These are phyloP conservation scores for Coniella vitis DNA, from an alignment of 2,329 filamentous ascomycete genomes.

Conservation along the genomic window DNA sequence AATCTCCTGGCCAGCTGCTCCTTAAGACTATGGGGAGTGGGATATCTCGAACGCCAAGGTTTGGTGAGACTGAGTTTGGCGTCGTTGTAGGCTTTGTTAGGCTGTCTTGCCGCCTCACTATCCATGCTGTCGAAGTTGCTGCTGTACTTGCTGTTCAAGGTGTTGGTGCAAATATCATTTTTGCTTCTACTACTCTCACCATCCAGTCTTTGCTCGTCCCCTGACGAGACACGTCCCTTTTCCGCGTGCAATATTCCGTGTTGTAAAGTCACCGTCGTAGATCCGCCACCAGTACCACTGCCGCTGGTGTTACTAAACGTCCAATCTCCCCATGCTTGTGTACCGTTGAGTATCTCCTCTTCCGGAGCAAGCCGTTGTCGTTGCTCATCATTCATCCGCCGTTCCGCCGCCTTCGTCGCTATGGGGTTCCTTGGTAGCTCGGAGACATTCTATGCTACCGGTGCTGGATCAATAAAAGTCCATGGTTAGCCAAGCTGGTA, in stretches of 20 bases:
- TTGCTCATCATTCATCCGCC: slow-evolving; percentile 1
- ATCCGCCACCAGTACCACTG: background rate
- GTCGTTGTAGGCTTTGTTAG: slow-evolving; percentile 7
- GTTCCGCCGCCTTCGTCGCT: background rate
- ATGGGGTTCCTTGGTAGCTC: slow-evolving; percentile 3
- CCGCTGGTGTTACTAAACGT: background rate
- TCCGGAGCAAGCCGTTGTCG: slow-evolving; percentile 2
- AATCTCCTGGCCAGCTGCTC: slow-evolving; percentile 1
- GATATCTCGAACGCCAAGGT: slow-evolving; percentile 15
- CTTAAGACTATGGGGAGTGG: slow-evolving; percentile 14
- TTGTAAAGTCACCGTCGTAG: background rate
- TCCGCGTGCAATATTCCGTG: background rate
- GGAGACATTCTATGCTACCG: slow-evolving; percentile 11
- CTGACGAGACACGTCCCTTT: background rate
- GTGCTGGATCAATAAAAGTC: slow-evolving; percentile 6
- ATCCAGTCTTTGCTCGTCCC: too few species aligned
- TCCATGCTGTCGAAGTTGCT: too few species aligned
- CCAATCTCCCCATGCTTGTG: slow-evolving; percentile 6
- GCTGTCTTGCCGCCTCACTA: too few species aligned
- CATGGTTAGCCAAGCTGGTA: background rate
- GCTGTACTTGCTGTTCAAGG: too few species aligned
- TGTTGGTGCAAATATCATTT: background rate
- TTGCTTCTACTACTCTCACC: background rate
- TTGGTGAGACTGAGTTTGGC: slow-evolving; percentile 9
- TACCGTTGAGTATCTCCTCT: slow-evolving; percentile 10